phyloP scores from a whole-genome alignment of 140 eudicot species.

The Cichorium intybus region DNA sequence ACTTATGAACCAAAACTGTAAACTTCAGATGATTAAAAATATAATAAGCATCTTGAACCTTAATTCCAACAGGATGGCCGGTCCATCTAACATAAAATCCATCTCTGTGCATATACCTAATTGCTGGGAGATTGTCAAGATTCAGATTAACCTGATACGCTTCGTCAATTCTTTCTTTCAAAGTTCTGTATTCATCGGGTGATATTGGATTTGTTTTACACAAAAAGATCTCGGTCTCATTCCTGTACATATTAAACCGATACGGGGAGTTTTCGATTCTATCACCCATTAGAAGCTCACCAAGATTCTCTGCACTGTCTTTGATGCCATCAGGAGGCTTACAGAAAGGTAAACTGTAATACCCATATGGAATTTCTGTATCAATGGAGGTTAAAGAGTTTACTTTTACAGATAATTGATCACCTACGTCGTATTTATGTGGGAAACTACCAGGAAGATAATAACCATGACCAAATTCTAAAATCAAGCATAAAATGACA shows the following conservation, averaged over 20 bases:
- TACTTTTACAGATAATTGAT: slow-evolving; percentile 47
- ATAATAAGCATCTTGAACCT: slow-evolving; percentile 43
- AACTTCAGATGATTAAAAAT: slow-evolving; percentile 53
- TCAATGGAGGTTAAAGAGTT: slow-evolving; percentile 61
- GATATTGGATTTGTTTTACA: slow-evolving; percentile 42
- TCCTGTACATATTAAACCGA: slow-evolving; percentile 41
- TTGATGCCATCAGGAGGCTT: slow-evolving; percentile 46
- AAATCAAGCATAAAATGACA: slow-evolving; percentile 15
- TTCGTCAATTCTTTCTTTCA: slow-evolving; percentile 48
- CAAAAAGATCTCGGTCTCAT: slow-evolving; percentile 37
- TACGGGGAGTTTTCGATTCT: slow-evolving; percentile 58
- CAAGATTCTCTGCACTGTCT: slow-evolving; percentile 59
- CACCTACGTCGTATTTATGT: slow-evolving; percentile 48
- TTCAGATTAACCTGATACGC: slow-evolving; percentile 58
- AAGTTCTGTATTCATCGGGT: slow-evolving; percentile 27
- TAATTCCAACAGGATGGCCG: slow-evolving; percentile 52
- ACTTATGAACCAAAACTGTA: slow-evolving; percentile 49
- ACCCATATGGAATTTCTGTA: slow-evolving; percentile 54
- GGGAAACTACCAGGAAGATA: slow-evolving; percentile 63
- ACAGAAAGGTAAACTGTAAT: slow-evolving; percentile 54
- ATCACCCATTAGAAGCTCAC: slow-evolving; percentile 64
- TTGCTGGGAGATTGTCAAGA: slow-evolving; percentile 56
- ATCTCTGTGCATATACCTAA: slow-evolving; percentile 41
- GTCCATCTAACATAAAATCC: slow-evolving; percentile 49
- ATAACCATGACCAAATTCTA: slow-evolving; percentile 30